Evolutionary conservation across 1,284 basidiomycete genomes (phyloP), one percentile per base, ranked within the genome.

Genomic region (Sporisorium exsertum): DNA sequence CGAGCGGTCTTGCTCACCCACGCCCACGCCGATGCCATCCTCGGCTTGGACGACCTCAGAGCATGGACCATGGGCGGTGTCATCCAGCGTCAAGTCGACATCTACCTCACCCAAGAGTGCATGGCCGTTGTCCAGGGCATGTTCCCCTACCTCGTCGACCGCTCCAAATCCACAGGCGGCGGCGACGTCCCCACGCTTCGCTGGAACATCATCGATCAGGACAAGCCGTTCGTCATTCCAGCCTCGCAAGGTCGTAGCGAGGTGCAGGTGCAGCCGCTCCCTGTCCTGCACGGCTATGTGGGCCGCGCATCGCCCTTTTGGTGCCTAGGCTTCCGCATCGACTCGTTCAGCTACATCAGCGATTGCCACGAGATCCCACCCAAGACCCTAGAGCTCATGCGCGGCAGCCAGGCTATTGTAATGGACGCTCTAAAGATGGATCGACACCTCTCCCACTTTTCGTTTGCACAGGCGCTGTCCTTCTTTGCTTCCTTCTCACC

Each of bases 61-160:
- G 78, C 80, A 16, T 84, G 82, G 82, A 84, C 82, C 1, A 81
- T 84, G 72, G 76, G 79, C 1, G 74, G 75, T 7, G 68, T 65
- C 5, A 74, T 84, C 9, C 83, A 84, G 55, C 27, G 29, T 0
- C 35, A 72, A 35, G 81, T 84, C 10, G 79, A 84, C 58, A 77
- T 84, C 43, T 84, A 84, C 27, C 66, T 82, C 12, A 79, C 81
- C 2, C 59, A 78, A 29, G 79, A 78, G 59, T 77, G 72, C 42
- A 77, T 80, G 71, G 26, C 58, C 3, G 78, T 75, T 4, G 82
- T 83, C 5, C 57, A 65, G 37, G 64, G 52, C 20, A 81, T 77
- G 54, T 84, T 84, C 42, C 82, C 82, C 0, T 84, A 84, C 68
- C 71, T 84, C 5, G 75, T 81, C 9, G 80, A 84, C 47, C 60